Percentiles rank a stretch among this genome's conserved stretches.
Evolutionary conservation across 2,329 filamentous ascomycete species (phyloP).

Genomic region (Lasiodiplodia sp.): DNA sequence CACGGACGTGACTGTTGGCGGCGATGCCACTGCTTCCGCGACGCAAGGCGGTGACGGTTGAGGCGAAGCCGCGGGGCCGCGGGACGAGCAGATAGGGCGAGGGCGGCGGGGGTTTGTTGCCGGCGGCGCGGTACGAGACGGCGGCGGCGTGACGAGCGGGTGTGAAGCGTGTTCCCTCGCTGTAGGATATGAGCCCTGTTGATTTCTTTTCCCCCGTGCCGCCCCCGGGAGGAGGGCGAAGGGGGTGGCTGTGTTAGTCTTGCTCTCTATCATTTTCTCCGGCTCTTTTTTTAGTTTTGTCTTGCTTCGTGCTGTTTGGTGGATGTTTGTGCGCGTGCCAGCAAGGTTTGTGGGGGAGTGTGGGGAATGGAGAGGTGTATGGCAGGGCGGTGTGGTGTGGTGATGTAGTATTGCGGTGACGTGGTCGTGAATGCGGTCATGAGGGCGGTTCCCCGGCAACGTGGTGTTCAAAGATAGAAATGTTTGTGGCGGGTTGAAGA

Average conservation of each 20-base stretch:
- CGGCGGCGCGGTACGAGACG: slow-evolving; percentile 60
- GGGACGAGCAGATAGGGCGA: slow-evolving; percentile 65
- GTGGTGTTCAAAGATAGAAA: slow-evolving; percentile 24
- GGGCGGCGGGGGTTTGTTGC: slow-evolving; percentile 59
- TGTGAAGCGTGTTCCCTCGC: slow-evolving; percentile 68
- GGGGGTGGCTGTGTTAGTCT: slow-evolving; percentile 13
- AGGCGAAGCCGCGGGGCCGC: slow-evolving; percentile 67
- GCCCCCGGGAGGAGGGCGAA: neutral
- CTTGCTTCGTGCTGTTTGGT: neutral
- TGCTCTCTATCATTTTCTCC: neutral
- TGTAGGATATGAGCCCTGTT: slow-evolving; percentile 69
- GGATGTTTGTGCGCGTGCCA: neutral
- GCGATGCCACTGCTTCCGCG: neutral
- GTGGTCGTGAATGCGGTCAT: neutral
- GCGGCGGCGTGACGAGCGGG: slow-evolving; percentile 60
- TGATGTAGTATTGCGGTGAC: slow-evolving; percentile 9
- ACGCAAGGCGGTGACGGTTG: slow-evolving; percentile 63
- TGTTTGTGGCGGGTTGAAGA: neutral
- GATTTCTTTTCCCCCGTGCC: neutral
- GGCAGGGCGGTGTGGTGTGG: neutral
- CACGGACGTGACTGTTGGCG: slow-evolving; percentile 41
- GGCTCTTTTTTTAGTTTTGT: neutral
- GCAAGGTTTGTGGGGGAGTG: neutral
- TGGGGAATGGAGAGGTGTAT: neutral
- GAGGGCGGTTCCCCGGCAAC: neutral